These are phyloP conservation scores for Paraphaeosphaeria sporulosa DNA, from an alignment of 2,329 filamentous ascomycete genomes.

Conservation along the genomic window DNA sequence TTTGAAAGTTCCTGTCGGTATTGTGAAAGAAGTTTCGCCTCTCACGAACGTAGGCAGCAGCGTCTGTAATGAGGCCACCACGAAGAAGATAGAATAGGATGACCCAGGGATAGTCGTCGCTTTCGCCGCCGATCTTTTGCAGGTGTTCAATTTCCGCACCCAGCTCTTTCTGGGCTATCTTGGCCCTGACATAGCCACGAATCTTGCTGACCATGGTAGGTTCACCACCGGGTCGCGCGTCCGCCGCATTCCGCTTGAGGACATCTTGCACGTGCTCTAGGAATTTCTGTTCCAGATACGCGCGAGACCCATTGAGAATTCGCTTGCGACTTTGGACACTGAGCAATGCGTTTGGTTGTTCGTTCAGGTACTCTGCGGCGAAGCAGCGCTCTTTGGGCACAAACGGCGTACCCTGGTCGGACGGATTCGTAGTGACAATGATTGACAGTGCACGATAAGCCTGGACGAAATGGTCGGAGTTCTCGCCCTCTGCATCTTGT, in stretches of 20 bases:
- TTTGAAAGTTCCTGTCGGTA: conserved; percentile 87
- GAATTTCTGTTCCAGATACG: conserved; percentile 83
- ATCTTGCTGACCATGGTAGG: conserved; percentile 90
- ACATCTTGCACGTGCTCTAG: conserved; percentile 77
- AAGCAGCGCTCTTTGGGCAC: conserved; percentile 77
- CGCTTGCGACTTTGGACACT: conserved; percentile 75
- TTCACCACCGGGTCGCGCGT: conserved; percentile 87
- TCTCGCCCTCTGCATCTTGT: conserved; percentile 71
- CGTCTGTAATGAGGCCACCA: conserved; percentile 83
- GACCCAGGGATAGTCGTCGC: conserved; percentile 89
- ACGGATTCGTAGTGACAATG: conserved; percentile 56
- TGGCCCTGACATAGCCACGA: conserved; percentile 87
- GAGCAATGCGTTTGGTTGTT: conserved; percentile 69
- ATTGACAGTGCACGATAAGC: conserved; percentile 83
- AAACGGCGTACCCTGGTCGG: conserved; percentile 72
- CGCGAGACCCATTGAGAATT: conserved; percentile 80
- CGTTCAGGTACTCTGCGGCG: conserved; percentile 78
- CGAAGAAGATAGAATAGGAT: conserved; percentile 91
- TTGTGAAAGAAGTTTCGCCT: conserved; percentile 87
- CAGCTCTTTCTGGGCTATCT: conserved; percentile 81
- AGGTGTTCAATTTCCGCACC: conserved; percentile 81
- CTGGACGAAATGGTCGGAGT: conserved; percentile 77
- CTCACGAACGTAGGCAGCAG: conserved; percentile 82
- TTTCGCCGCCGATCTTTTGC: conserved; percentile 68
- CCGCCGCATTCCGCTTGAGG: conserved; percentile 83